Percentiles rank a stretch among this genome's conserved stretches.
phyloP scores from a whole-genome alignment of 768 basidiomycete species.

The Tulasnella sp. region DNA sequence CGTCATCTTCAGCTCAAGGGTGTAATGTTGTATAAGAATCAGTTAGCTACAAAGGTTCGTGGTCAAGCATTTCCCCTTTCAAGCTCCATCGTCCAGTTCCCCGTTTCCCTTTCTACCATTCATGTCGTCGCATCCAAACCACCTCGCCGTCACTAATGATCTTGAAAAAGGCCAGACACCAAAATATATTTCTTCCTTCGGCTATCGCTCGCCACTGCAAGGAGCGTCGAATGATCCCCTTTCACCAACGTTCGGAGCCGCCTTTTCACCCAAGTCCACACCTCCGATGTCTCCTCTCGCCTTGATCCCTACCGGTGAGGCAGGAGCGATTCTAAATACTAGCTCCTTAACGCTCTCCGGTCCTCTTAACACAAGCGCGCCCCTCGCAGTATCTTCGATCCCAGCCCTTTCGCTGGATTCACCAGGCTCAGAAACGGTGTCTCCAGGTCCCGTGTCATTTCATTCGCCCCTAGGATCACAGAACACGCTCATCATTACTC shows the following conservation, averaged over 20 bases:
- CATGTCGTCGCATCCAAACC: neutral
- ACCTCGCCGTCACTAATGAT: constrained; percentile 10
- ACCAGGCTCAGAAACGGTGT: neutral
- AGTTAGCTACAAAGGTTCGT: neutral
- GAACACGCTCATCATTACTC: neutral
- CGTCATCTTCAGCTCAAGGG: too few relatives aligned
- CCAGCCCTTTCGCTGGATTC: constrained; percentile 6
- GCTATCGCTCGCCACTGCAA: neutral
- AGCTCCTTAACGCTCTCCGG: neutral
- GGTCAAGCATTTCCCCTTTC: neutral
- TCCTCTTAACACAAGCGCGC: neutral
- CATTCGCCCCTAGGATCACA: neutral
- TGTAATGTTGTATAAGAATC: too few relatives aligned
- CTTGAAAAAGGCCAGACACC: constrained; percentile 10
- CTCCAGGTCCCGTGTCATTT: neutral
- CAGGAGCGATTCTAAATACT: neutral
- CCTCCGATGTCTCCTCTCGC: neutral
- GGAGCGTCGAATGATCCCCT: constrained; percentile 10
- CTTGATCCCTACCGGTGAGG: too few relatives aligned
- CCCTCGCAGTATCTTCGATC: neutral
- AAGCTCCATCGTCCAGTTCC: neutral
- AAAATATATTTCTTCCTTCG: neutral
- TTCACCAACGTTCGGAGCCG: constrained; percentile 12
- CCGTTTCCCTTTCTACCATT: neutral
- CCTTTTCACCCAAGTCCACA: neutral